A percentile compares a stretch with the other conserved stretches of the same genome.
Evolutionary conservation across 1,284 basidiomycete species (phyloP).

Genomic region (Irpex sp.): DNA sequence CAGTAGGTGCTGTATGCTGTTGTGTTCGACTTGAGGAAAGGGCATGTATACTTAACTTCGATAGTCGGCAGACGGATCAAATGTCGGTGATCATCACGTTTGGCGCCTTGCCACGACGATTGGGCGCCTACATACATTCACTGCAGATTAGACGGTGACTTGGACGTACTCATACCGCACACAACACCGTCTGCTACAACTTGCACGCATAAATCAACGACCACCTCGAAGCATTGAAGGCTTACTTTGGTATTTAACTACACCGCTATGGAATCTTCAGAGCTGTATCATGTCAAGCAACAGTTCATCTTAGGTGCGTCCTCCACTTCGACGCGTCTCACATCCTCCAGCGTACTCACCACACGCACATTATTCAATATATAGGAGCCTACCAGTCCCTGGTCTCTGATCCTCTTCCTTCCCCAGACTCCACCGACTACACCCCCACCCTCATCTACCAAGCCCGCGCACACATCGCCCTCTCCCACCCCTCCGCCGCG

Average conservation of each 20-base stretch:
- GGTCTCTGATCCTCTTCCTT: slow-evolving; percentile 48
- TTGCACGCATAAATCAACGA: background rate
- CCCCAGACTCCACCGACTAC: slow-evolving; percentile 60
- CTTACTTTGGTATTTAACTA: too few species aligned
- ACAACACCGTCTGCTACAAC: background rate
- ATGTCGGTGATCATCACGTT: background rate
- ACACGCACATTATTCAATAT: too few species aligned
- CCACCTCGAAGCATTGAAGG: too few species aligned
- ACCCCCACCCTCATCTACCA: slow-evolving; percentile 69
- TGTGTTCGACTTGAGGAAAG: too few species aligned
- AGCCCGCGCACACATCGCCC: slow-evolving; percentile 78
- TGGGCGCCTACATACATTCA: too few species aligned
- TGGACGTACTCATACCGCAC: background rate
- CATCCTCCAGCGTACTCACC: background rate
- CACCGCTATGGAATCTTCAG: slow-evolving; percentile 65
- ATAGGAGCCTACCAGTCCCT: slow-evolving; percentile 66
- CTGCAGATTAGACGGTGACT: background rate
- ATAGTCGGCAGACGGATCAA: background rate
- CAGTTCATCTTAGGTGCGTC: slow-evolving; percentile 72
- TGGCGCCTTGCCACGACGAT: too few species aligned
- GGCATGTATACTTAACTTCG: too few species aligned
- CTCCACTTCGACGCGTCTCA: background rate
- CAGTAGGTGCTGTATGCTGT: too few species aligned
- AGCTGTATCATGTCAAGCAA: slow-evolving; percentile 80
- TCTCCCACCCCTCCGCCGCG: slow-evolving; percentile 53